Base-by-base conservation (phyloP, 129 eudicot species). In the Scalesia atractyloides region DNA sequence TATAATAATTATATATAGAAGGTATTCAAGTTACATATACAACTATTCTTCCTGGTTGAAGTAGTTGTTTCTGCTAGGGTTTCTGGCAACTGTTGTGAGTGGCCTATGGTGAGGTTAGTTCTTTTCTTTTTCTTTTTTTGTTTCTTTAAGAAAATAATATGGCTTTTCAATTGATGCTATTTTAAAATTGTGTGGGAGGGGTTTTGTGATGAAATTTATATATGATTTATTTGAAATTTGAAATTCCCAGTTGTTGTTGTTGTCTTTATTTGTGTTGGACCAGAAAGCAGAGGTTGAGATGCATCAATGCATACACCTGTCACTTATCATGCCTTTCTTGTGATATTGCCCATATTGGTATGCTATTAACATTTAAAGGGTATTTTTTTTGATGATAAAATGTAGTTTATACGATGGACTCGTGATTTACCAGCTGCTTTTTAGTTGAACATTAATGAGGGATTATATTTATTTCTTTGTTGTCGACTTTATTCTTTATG, bases 381-480 rank as follows among this genome's bases (percentile, higher is more conserved):
- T 58, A 12, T 58, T 58, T 58, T 34, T 4, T 24, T 59, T 16
- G 13, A 59, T 12, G 7, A 59, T 59, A 13, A 59, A 59, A 59
- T 59, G 39, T 59, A 26, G 64, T 67, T 76, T 50, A 66, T 80
- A 52, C 77, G 20, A 39, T 10, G 17, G 52, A 68, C 90, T 73
- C 84, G 94, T 85, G 93, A 85, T 70, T 74, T 30, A 63, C 77
- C 79, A 58, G 66, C 84, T 74, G 24, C 74, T 82, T 90, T 73
- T 76, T 90, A 66, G 91, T 74, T 87, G 91, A 76, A 79, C 83
- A 87, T 81, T 86, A 71, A 83, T 75, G 82, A 79, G 70, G 52
- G 50, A 7, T 41, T 41, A 2, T 30, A 9, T 41, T 76, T 78
- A 73, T 80, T 73, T 22, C 76, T 79, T 68, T 82, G 66, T 73